Evolutionary conservation across 805 yeast genomes (phyloP).

Genomic region (Hanseniaspora vineae): DNA sequence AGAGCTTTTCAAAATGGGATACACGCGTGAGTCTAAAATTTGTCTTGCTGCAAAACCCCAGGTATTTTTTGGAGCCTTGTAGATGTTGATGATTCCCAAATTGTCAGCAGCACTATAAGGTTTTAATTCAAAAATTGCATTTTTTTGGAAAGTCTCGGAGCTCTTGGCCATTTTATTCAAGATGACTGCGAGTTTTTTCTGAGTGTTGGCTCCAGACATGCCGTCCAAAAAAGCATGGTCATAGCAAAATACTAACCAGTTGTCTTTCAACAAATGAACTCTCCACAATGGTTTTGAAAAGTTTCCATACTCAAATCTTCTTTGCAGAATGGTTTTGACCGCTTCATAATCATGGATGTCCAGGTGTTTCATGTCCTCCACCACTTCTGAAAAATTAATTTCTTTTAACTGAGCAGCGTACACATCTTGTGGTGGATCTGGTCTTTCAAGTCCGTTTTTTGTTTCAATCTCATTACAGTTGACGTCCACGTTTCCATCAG

Average conservation of each 20-base stretch:
- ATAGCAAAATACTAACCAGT: conserved; percentile 1
- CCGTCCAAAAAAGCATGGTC: conserved; percentile 4
- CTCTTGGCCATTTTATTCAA: not conserved
- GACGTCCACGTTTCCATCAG: not conserved
- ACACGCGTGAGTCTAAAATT: no score
- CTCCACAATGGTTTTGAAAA: conserved; percentile 2
- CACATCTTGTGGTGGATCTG: not conserved
- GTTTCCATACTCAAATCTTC: not conserved
- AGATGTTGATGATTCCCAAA: conserved; percentile 1
- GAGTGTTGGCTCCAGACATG: not conserved
- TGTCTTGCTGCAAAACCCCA: not conserved
- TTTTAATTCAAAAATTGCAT: not conserved
- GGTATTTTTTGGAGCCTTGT: conserved; percentile 1
- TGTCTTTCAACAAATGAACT: conserved; percentile 2
- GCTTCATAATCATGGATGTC: not conserved
- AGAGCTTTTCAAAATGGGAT: not conserved
- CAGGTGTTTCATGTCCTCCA: not conserved
- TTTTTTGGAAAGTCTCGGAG: not conserved
- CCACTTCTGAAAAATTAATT: not conserved
- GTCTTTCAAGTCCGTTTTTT: not conserved
- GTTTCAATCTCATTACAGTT: not conserved
- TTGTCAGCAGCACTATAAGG: not conserved
- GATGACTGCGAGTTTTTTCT: not conserved
- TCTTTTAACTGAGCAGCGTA: not conserved
- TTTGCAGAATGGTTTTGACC: not conserved